Evolutionary conservation across 2,329 filamentous ascomycete genomes (phyloP).

Genomic region (Lomentospora prolificans): DNA sequence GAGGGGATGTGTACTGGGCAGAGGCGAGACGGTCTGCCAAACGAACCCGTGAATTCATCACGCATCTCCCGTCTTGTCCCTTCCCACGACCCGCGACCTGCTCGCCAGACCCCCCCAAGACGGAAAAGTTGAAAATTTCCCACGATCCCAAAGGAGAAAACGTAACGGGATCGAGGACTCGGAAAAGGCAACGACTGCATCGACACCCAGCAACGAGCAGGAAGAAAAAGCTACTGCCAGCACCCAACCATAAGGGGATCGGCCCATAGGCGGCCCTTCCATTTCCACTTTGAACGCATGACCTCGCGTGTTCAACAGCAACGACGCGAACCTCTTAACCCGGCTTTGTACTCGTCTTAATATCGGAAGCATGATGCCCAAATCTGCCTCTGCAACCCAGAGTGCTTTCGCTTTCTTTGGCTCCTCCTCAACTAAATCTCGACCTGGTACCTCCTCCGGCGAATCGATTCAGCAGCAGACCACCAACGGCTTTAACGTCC

Average conservation of each 20-base stretch:
- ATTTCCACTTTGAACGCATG: neutral
- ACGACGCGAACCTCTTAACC: neutral
- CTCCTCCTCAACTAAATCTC: slow-evolving; percentile 7
- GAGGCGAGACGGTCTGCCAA: neutral
- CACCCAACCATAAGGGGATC: neutral
- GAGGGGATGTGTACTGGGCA: neutral
- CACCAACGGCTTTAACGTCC: neutral
- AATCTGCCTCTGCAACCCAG: slow-evolving; percentile 25
- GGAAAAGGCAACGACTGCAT: neutral
- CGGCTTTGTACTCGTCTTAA: neutral
- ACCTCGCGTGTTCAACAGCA: neutral
- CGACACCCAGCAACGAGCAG: neutral
- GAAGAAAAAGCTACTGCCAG: neutral
- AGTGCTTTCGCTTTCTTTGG: slow-evolving; percentile 19
- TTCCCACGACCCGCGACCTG: neutral
- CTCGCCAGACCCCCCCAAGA: neutral
- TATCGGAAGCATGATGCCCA: slow-evolving; percentile 8
- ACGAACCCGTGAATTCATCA: neutral
- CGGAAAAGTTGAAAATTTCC: neutral
- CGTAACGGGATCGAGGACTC: neutral
- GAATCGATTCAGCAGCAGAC: slow-evolving; percentile 2
- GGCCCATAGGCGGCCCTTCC: neutral
- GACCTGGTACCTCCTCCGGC: slow-evolving; percentile 7
- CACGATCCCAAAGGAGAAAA: neutral
- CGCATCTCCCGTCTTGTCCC: neutral